A percentile compares a stretch with the other conserved stretches of the same genome.
These are phyloP conservation scores for Lasiodiplodia hormozganensis DNA, from an alignment of 2,329 filamentous ascomycete genomes.

Conservation along the genomic window DNA sequence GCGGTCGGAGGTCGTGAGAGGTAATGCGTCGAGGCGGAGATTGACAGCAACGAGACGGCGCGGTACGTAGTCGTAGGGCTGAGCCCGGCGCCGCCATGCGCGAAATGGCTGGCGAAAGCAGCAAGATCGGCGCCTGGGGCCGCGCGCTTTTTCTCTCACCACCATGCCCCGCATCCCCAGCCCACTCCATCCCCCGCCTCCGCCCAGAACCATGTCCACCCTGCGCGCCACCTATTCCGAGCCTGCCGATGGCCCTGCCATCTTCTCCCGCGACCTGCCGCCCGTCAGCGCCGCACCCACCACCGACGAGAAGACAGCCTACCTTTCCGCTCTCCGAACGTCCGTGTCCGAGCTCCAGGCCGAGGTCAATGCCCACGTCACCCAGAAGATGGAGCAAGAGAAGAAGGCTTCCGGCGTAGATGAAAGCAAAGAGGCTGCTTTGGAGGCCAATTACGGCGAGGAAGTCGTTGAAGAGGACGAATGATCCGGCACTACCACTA, in stretches of 20 bases:
- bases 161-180: constrained; percentile 40
- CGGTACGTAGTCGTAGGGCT: constrained; percentile 29
- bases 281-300: constrained; percentile 35
- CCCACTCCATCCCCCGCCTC: constrained; percentile 18
- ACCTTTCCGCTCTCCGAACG: constrained; percentile 65
- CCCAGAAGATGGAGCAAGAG: constrained; percentile 76
- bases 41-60: neutral
- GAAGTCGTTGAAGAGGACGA: constrained; percentile 73
- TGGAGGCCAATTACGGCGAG: constrained; percentile 83
- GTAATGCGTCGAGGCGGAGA: constrained; percentile 6
- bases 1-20: neutral
- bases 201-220: constrained; percentile 34
- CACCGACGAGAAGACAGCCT: constrained; percentile 62
- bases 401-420: constrained; percentile 52
- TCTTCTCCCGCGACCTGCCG: constrained; percentile 38
- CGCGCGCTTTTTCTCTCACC: constrained; percentile 31
- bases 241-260: constrained; percentile 49
- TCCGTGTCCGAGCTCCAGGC: constrained; percentile 68
- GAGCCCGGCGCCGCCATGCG: neutral
- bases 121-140: neutral
- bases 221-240: constrained; percentile 64
- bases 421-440: constrained; percentile 43
- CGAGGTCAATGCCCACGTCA: constrained; percentile 73
- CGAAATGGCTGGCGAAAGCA: neutral
- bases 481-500: neutral